Percentiles rank a stretch among this genome's conserved stretches.
Conservation (phyloP, 805 yeast species). For the Clavispora carvajalis region DNA sequence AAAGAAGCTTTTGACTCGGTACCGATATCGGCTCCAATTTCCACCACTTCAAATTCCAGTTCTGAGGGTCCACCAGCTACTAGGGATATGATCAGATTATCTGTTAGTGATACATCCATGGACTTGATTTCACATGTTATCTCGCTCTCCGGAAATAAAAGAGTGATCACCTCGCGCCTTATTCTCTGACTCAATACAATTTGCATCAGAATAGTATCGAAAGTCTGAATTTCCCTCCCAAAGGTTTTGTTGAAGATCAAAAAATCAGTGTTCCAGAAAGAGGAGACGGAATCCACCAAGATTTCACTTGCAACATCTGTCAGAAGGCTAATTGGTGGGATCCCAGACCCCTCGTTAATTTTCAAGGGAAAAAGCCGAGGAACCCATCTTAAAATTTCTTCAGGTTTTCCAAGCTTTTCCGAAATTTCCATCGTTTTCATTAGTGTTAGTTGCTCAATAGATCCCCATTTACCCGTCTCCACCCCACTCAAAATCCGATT, state of each 20-base stretch:
- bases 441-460: slow-evolving; percentile 26
- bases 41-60: background rate
- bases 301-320: too few species aligned
- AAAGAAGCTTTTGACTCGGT: background rate
- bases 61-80: background rate
- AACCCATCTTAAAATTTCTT: background rate
- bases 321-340: too few species aligned
- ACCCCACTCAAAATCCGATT: slow-evolving; percentile 8
- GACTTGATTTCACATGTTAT: background rate
- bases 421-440: slow-evolving; percentile 25
- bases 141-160: background rate
- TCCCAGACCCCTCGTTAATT: background rate
- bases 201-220: slow-evolving; percentile 18
- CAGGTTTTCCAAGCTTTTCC: background rate
- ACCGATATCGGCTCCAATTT: background rate
- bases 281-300: background rate
- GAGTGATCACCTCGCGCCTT: background rate
- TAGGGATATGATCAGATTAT: background rate
- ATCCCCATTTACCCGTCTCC: slow-evolving; percentile 30
- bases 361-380: background rate
- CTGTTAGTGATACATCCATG: background rate
- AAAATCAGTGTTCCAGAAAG: slow-evolving; percentile 10
- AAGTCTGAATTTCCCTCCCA: slow-evolving; percentile 10
- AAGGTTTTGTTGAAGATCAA: slow-evolving; percentile 13
- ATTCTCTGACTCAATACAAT: too few species aligned